These are phyloP conservation scores for Alternaria brassicae DNA, from an alignment of 2,329 filamentous ascomycete genomes.

Conservation along the genomic window DNA sequence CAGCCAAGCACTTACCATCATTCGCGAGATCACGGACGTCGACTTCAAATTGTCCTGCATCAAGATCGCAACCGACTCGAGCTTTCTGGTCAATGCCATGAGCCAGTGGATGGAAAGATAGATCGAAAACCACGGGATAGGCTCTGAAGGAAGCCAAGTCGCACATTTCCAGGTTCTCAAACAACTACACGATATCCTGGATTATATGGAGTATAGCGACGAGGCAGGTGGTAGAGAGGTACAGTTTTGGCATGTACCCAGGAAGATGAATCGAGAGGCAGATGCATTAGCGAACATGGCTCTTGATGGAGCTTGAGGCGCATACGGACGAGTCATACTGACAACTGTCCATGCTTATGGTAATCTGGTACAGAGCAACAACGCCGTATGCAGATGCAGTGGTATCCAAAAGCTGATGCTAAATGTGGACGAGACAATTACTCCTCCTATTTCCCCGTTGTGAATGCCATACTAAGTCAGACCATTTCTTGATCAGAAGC, in stretches of 20 bases:
- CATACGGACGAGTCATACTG: not conserved
- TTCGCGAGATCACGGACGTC: slow-evolving; percentile 10
- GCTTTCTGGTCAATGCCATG: slow-evolving; percentile 45
- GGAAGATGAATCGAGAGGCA: slow-evolving; percentile 27
- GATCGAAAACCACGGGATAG: slow-evolving; percentile 39
- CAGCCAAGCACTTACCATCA: slow-evolving; percentile 1
- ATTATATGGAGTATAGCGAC: slow-evolving; percentile 19
- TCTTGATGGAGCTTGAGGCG: slow-evolving; percentile 48
- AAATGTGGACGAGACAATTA: slow-evolving; percentile 20
- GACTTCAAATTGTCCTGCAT: slow-evolving; percentile 6
- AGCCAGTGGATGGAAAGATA: slow-evolving; percentile 43
- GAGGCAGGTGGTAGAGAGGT: slow-evolving; percentile 18
- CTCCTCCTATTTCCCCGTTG: not conserved
- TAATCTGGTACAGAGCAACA: slow-evolving; percentile 8
- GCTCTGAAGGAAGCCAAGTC: slow-evolving; percentile 28
- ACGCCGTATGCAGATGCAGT: slow-evolving; percentile 18
- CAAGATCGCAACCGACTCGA: slow-evolving; percentile 41
- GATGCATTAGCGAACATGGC: slow-evolving; percentile 27
- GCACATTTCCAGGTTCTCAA: slow-evolving; percentile 33
- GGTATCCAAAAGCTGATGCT: slow-evolving; percentile 27
- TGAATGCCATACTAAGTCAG: slow-evolving; percentile 5
- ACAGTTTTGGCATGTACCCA: slow-evolving; percentile 37
- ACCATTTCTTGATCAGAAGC: slow-evolving; percentile 29
- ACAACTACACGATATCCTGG: slow-evolving; percentile 22
- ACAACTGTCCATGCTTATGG: not conserved